These are phyloP conservation scores for Lagenidium sp. DNA, from an alignment of 352 stramenopile species.

Conservation along the genomic window DNA sequence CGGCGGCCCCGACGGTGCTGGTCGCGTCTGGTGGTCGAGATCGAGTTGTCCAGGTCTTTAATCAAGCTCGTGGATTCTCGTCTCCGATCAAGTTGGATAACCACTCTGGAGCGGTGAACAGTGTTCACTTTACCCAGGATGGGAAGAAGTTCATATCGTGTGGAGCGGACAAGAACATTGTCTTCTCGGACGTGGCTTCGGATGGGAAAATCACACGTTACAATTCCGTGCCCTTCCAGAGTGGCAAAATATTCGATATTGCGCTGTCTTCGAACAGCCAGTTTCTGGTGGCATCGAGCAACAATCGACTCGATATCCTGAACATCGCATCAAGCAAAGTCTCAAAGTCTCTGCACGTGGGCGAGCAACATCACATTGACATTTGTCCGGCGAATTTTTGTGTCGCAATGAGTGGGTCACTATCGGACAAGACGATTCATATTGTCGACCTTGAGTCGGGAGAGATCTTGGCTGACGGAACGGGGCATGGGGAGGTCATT, in stretches of 20 bases:
- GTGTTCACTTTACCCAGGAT: slow-evolving; percentile 60
- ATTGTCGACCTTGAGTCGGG: slow-evolving; percentile 76
- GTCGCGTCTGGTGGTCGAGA: slow-evolving; percentile 77
- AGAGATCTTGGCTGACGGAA: slow-evolving; percentile 63
- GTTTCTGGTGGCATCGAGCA: slow-evolving; percentile 52
- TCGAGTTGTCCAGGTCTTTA: slow-evolving; percentile 73
- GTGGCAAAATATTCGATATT: slow-evolving; percentile 76
- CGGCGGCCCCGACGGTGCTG: slow-evolving; percentile 10
- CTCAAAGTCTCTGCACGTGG: slow-evolving; percentile 45
- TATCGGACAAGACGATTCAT: slow-evolving; percentile 81
- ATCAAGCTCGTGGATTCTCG: slow-evolving; percentile 26
- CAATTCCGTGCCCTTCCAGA: slow-evolving; percentile 37
- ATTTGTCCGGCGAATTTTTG: slow-evolving; percentile 59
- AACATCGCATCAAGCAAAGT: slow-evolving; percentile 51
- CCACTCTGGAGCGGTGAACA: slow-evolving; percentile 62
- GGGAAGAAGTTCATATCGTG: slow-evolving; percentile 56
- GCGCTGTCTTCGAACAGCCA: slow-evolving; percentile 64
- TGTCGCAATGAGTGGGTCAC: slow-evolving; percentile 72
- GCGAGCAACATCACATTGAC: slow-evolving; percentile 63
- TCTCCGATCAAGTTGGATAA: slow-evolving; percentile 57
- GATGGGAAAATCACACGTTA: slow-evolving; percentile 30
- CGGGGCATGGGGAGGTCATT: slow-evolving; percentile 78
- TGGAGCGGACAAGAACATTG: slow-evolving; percentile 65
- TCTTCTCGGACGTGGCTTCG: slow-evolving; percentile 32
- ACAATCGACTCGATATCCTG: slow-evolving; percentile 78